Evolutionary conservation across 768 basidiomycete genomes (phyloP).

Genomic region (Hygrophoropsis aurantiaca): DNA sequence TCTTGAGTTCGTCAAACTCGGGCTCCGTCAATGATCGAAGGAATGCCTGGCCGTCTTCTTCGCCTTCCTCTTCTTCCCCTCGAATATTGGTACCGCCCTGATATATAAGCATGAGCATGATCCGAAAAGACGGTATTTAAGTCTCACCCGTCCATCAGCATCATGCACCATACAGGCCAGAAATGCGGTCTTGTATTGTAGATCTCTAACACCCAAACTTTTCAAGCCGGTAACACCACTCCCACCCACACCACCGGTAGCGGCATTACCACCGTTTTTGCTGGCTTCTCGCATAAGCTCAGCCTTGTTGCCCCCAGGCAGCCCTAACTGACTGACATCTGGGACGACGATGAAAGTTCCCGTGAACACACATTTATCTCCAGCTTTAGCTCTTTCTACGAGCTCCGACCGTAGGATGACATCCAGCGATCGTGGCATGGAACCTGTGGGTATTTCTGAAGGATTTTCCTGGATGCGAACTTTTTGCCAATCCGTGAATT

Average conservation of each 20-base stretch:
- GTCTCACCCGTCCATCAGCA: constrained; percentile 80
- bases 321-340: constrained; percentile 92
- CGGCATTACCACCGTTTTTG: constrained; percentile 56
- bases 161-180: constrained; percentile 97
- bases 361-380: constrained; percentile 97
- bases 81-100: constrained; percentile 86
- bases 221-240: constrained; percentile 93
- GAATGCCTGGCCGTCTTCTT: constrained; percentile 80
- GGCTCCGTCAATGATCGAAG: constrained; percentile 87
- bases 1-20: constrained; percentile 91
- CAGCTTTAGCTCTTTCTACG: constrained; percentile 98
- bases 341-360: constrained; percentile 98
- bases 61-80: constrained; percentile 81
- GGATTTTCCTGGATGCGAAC: constrained; percentile 99
- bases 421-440: constrained; percentile 96
- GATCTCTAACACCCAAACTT: constrained; percentile 88
- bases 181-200: constrained; percentile 99
- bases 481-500: constrained; percentile 99
- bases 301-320: constrained; percentile 91
- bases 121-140: not conserved
- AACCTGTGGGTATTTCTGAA: constrained; percentile 97
- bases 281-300: constrained; percentile 87
- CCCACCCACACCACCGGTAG: constrained; percentile 65
- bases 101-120: constrained; percentile 2
- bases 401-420: constrained; percentile 94